Evolutionary conservation across 1,139 yeast species (phyloP).

Genomic region (Sugiyamaella pinicola): DNA sequence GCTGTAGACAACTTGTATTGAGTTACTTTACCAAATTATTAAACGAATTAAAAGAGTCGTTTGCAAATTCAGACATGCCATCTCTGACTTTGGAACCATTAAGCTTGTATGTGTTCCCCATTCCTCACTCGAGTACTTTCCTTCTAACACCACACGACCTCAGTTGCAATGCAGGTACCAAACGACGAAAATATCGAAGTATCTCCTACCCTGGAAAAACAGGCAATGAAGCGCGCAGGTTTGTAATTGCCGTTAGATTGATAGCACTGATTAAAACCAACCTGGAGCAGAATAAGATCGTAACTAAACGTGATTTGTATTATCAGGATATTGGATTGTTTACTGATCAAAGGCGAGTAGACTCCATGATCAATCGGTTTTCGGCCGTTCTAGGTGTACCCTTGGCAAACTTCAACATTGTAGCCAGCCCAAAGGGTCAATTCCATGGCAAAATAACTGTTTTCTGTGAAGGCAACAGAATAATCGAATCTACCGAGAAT

Average conservation of each 20-base stretch:
- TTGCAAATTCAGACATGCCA: not conserved
- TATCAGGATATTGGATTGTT: conserved; percentile 65
- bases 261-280: conserved; percentile 26
- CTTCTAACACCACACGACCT: not conserved
- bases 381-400: conserved; percentile 12
- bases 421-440: conserved; percentile 67
- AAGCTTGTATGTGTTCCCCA: not conserved
- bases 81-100: conserved; percentile 2
- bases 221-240: conserved; percentile 7
- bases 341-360: conserved; percentile 51
- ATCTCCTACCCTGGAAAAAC: conserved; percentile 17
- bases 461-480: conserved; percentile 25
- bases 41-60: not conserved
- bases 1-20: not conserved
- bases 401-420: conserved; percentile 46
- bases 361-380: conserved; percentile 40
- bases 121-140: not conserved
- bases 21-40: not conserved
- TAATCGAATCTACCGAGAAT: conserved; percentile 24
- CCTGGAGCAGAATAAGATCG: conserved; percentile 23
- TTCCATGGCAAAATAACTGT: conserved; percentile 48
- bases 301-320: conserved; percentile 64
- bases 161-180: not conserved
- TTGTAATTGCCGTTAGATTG: conserved; percentile 22
- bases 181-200: conserved; percentile 1